Percentiles rank a stretch among this genome's conserved stretches.
phyloP scores from a whole-genome alignment of 495 filamentous ascomycete species.

The Podospora bellae-mahoneyi region DNA sequence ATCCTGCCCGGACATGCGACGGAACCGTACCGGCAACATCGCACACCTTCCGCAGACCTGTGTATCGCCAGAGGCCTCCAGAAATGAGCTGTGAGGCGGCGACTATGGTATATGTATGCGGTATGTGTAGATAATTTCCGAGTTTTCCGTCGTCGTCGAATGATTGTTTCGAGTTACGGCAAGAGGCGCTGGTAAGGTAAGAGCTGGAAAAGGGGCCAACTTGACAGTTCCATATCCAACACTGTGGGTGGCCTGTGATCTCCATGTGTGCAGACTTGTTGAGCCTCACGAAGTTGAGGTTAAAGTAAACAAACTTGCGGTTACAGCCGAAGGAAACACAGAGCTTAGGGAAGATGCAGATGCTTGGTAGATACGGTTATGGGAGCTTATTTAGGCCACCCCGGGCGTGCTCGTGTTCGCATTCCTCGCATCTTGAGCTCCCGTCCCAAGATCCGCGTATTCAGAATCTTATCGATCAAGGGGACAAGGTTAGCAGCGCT shows the following conservation, averaged over 20 bases:
- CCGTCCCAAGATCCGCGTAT: background rate
- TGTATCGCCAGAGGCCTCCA: background rate
- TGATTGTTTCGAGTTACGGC: background rate
- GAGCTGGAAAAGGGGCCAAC: background rate
- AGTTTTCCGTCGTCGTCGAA: background rate
- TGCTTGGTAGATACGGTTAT: background rate
- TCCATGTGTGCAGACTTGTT: too few relatives aligned
- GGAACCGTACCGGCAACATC: background rate
- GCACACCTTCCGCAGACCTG: background rate
- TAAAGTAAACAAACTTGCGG: background rate
- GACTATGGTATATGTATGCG: background rate
- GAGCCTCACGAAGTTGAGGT: too few relatives aligned
- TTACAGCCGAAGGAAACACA: background rate
- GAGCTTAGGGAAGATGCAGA: too few relatives aligned
- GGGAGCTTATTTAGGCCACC: background rate
- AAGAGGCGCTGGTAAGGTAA: background rate
- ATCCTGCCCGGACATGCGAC: background rate
- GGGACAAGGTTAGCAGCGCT: background rate
- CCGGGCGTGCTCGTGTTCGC: background rate
- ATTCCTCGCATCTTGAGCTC: background rate
- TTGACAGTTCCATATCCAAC: too few relatives aligned
- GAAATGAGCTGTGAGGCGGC: background rate
- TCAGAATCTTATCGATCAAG: constrained; percentile 4
- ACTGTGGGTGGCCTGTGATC: too few relatives aligned
- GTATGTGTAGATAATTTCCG: background rate